phyloP scores from a whole-genome alignment of 2,329 filamentous ascomycete genomes.

The Colletotrichum euphorbiae region DNA sequence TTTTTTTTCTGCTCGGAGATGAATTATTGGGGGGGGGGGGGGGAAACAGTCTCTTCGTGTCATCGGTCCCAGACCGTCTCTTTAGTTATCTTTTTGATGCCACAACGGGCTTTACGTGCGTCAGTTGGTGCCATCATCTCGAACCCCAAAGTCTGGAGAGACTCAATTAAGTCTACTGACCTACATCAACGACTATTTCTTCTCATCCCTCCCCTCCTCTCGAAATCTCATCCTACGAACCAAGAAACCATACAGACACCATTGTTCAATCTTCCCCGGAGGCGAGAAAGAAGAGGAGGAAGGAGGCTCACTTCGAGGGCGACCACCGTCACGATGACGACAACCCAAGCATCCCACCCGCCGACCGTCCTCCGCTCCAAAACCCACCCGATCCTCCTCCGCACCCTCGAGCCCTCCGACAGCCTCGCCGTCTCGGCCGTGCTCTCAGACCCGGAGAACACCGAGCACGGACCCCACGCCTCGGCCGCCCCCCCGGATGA shows the following conservation, averaged over 20 bases:
- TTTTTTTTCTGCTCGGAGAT: too few species aligned
- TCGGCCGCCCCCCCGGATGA: conserved; percentile 40
- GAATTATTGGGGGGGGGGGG: too few species aligned
- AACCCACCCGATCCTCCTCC: conserved; percentile 44
- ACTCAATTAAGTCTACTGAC: too few species aligned
- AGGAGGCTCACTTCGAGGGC: neutral
- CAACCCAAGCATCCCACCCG: conserved; percentile 42
- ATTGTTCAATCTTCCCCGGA: too few species aligned
- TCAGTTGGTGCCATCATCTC: neutral
- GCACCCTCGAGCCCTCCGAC: conserved; percentile 43
- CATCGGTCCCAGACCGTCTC: too few species aligned
- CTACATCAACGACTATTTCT: neutral
- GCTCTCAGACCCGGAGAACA: conserved; percentile 42
- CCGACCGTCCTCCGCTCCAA: conserved; percentile 42
- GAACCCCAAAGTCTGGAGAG: neutral
- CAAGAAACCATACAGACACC: too few species aligned
- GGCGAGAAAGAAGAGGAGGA: too few species aligned
- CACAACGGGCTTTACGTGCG: neutral
- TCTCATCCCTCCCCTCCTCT: neutral
- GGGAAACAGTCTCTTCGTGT: too few species aligned
- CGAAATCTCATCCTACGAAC: neutral
- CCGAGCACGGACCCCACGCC: conserved; percentile 37
- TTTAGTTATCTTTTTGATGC: neutral
- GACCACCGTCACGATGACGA: conserved; percentile 19
- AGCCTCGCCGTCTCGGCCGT: conserved; percentile 43